phyloP scores from a whole-genome alignment of 306 rosid genomes.

The Clitoria ternatea region DNA sequence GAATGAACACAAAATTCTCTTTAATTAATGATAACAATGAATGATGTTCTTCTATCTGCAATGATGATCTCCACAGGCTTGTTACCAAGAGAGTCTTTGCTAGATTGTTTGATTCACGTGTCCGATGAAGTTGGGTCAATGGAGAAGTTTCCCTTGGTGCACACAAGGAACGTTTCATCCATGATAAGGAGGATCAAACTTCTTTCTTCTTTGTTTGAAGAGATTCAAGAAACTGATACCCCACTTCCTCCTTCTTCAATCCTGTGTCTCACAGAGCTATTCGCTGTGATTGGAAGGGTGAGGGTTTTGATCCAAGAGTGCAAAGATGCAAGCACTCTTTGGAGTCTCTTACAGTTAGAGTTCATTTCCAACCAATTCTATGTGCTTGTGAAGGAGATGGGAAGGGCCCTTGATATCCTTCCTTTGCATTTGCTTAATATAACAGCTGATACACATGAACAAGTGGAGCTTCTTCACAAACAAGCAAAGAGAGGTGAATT shows the following conservation, averaged over 20 bases:
- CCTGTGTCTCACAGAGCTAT: conserved; percentile 83
- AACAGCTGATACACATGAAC: conserved; percentile 65
- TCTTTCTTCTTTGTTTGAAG: conserved; percentile 80
- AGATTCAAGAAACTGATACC: conserved; percentile 57
- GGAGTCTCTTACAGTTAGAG: conserved; percentile 70
- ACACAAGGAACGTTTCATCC: conserved; percentile 56
- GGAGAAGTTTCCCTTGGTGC: conserved; percentile 56
- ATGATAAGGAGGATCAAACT: conserved; percentile 83
- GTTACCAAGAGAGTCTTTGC: conserved; percentile 65
- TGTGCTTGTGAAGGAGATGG: conserved; percentile 76
- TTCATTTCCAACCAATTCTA: conserved; percentile 57
- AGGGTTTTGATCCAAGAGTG: conserved; percentile 64
- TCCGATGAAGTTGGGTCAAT: conserved; percentile 60
- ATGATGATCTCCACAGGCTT: conserved; percentile 48
- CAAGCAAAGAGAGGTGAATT: conserved; percentile 67
- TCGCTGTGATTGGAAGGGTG: conserved; percentile 66
- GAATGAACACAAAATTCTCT: conserved; percentile 26
- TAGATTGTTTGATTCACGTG: conserved; percentile 62
- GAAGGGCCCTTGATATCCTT: conserved; percentile 78
- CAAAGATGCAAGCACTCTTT: conserved; percentile 66
- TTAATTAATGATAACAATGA: conserved; percentile 40
- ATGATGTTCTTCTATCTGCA: conserved; percentile 38
- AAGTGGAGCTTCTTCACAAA: conserved; percentile 77
- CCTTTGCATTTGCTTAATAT: conserved; percentile 70
- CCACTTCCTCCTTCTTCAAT: conserved; percentile 81